These are phyloP conservation scores for Crataegus laevigata DNA, from an alignment of 306 rosid genomes.

Conservation along the genomic window DNA sequence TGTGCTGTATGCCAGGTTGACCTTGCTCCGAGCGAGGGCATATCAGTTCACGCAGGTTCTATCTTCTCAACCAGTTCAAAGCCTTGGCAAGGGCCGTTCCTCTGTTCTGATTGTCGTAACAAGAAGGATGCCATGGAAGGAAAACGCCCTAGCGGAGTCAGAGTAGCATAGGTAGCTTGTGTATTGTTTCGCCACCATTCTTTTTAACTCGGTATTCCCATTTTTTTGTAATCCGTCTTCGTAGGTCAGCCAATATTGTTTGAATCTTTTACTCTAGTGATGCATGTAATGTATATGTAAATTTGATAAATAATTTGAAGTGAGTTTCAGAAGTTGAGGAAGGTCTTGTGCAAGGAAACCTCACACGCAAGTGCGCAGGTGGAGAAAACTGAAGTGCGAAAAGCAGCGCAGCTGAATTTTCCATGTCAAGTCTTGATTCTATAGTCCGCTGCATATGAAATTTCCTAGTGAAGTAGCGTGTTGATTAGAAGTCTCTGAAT, in stretches of 20 bases:
- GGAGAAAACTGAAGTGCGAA: too few species aligned
- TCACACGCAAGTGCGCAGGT: too few species aligned
- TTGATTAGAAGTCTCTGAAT: neutral
- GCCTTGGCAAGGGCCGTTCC: slow-evolving; percentile 99
- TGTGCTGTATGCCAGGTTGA: slow-evolving; percentile 94
- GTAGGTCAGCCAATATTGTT: slow-evolving; percentile 38
- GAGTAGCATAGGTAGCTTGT: slow-evolving; percentile 56
- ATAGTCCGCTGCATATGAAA: neutral
- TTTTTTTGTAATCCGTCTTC: slow-evolving; percentile 24
- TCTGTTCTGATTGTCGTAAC: slow-evolving; percentile 73
- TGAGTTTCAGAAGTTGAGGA: slow-evolving; percentile 19
- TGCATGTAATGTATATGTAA: slow-evolving; percentile 39
- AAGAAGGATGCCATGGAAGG: slow-evolving; percentile 99
- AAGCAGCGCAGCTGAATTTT: neutral
- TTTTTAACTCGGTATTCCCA: slow-evolving; percentile 21
- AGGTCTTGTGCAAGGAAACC: slow-evolving; percentile 4
- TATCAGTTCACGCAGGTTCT: slow-evolving; percentile 88
- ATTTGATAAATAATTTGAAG: slow-evolving; percentile 24
- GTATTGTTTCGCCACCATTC: neutral
- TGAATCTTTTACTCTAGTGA: slow-evolving; percentile 38
- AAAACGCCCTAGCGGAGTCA: slow-evolving; percentile 80
- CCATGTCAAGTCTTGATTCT: neutral
- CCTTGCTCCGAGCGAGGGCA: slow-evolving; percentile 85
- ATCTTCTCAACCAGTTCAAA: slow-evolving; percentile 84
- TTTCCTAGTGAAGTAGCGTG: neutral